Percentiles rank a stretch among this genome's conserved stretches.
These are phyloP conservation scores for Hygrophoropsis aurantiaca DNA, from an alignment of 768 basidiomycete genomes.

Conservation along the genomic window DNA sequence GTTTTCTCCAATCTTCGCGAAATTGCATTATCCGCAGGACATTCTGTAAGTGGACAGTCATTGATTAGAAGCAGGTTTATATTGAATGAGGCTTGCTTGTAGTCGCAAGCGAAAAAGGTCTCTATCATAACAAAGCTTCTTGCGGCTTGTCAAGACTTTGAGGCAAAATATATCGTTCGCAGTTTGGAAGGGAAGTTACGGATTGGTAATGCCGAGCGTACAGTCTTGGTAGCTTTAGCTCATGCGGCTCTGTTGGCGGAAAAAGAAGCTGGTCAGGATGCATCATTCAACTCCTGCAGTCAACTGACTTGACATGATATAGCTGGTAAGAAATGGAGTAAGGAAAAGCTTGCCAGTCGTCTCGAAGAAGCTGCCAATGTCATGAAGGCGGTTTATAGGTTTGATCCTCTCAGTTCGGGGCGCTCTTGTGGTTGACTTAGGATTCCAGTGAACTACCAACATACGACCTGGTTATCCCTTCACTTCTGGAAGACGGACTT, in stretches of 20 bases:
- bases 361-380: slow-evolving; percentile 76
- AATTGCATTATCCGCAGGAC: slow-evolving; percentile 83
- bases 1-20: slow-evolving; percentile 91
- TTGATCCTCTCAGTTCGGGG: slow-evolving; percentile 10
- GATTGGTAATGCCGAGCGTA: slow-evolving; percentile 95
- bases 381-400: slow-evolving; percentile 95
- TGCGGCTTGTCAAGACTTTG: slow-evolving; percentile 85
- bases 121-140: slow-evolving; percentile 92
- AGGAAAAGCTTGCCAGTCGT: slow-evolving; percentile 67
- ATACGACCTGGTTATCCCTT: slow-evolving; percentile 91
- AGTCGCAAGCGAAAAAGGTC: slow-evolving; percentile 96
- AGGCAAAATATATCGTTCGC: slow-evolving; percentile 96
- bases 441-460: slow-evolving; percentile 79
- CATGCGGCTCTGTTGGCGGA: slow-evolving; percentile 87
- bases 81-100: not conserved
- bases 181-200: slow-evolving; percentile 95
- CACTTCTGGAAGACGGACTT: slow-evolving; percentile 78
- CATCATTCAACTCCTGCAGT: slow-evolving; percentile 5
- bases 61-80: not conserved
- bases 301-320: no score
- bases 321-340: slow-evolving; percentile 75
- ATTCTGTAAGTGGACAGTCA: slow-evolving; percentile 55
- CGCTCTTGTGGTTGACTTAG: slow-evolving; percentile 4
- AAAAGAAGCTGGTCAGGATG: slow-evolving; percentile 65
- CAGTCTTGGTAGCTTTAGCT: slow-evolving; percentile 91